Percentiles rank a stretch among this genome's conserved stretches.
Conservation (phyloP, 306 rosid species). For the Begonia loranthoides region DNA sequence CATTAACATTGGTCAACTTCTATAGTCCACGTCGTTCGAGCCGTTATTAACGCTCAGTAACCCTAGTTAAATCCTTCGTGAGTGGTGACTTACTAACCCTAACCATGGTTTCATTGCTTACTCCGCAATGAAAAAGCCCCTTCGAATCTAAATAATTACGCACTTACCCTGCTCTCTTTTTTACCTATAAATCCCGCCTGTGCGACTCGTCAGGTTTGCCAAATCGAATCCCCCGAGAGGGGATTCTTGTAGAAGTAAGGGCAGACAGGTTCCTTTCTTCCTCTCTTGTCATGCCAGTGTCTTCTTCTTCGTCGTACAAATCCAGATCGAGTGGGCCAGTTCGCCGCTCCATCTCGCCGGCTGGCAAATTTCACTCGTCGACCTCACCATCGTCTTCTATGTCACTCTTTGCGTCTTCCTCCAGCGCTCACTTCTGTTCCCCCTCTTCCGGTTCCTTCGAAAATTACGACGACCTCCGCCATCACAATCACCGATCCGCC, state of each 20-base stretch:
- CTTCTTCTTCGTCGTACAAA: slow-evolving; percentile 19
- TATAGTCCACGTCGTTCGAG: too few species aligned
- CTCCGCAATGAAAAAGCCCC: slow-evolving; percentile 5
- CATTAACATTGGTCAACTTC: too few species aligned
- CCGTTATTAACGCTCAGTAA: slow-evolving; percentile 33
- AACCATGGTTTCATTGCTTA: slow-evolving; percentile 29
- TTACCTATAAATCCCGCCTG: slow-evolving; percentile 47
- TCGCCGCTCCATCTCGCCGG: slow-evolving; percentile 60
- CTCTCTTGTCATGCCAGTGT: slow-evolving; percentile 40
- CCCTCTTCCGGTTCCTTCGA: slow-evolving; percentile 31
- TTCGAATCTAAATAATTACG: slow-evolving; percentile 5
- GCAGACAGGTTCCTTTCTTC: neutral
- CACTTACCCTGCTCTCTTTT: neutral
- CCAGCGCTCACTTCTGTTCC: slow-evolving; percentile 46
- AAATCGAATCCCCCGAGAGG: slow-evolving; percentile 51
- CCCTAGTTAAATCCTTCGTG: neutral
- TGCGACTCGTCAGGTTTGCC: slow-evolving; percentile 92
- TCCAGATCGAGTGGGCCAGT: slow-evolving; percentile 60
- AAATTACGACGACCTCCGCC: slow-evolving; percentile 13
- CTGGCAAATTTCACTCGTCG: slow-evolving; percentile 47
- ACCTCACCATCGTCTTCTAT: slow-evolving; percentile 31
- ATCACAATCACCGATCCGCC: slow-evolving; percentile 29
- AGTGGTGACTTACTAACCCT: neutral
- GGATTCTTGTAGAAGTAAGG: slow-evolving; percentile 27
- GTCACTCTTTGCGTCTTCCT: slow-evolving; percentile 67